Conservation (phyloP, 306 rosid genomes). For the Begonia fuchsioides region DNA sequence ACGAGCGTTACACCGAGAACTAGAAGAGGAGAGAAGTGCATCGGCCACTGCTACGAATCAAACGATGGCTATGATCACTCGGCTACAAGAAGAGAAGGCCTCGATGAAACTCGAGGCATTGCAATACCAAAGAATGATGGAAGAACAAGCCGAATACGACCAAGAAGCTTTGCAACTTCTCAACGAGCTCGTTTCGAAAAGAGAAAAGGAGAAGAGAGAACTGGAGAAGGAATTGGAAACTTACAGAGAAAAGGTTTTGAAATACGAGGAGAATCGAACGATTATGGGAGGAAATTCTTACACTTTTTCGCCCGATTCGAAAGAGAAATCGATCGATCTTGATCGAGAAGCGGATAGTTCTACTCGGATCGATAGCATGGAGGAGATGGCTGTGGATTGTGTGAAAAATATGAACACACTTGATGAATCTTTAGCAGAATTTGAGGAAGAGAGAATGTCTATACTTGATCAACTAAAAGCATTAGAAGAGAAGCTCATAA, state of each 20-base stretch:
- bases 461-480: constrained; percentile 71
- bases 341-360: constrained; percentile 56
- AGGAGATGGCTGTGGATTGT: constrained; percentile 22
- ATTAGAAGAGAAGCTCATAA: constrained; percentile 72
- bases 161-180: constrained; percentile 88
- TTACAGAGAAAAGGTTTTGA: constrained; percentile 54
- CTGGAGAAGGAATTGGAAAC: constrained; percentile 67
- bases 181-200: constrained; percentile 76
- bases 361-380: constrained; percentile 54
- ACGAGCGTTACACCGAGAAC: constrained; percentile 52
- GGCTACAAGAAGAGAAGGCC: constrained; percentile 97
- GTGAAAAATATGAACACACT: neutral
- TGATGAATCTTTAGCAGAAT: constrained; percentile 31
- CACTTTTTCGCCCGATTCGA: no score
- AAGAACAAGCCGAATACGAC: constrained; percentile 92
- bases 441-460: constrained; percentile 84
- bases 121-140: constrained; percentile 99
- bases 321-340: constrained; percentile 56
- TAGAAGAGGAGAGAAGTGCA: constrained; percentile 97
- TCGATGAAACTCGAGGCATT: constrained; percentile 98
- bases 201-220: constrained; percentile 85
- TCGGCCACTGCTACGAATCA: constrained; percentile 87
- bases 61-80: constrained; percentile 95
- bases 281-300: constrained; percentile 58
- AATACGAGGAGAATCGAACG: constrained; percentile 49